Conservation (phyloP, 2,329 filamentous ascomycete species). For the Epichloe gansuensis region DNA sequence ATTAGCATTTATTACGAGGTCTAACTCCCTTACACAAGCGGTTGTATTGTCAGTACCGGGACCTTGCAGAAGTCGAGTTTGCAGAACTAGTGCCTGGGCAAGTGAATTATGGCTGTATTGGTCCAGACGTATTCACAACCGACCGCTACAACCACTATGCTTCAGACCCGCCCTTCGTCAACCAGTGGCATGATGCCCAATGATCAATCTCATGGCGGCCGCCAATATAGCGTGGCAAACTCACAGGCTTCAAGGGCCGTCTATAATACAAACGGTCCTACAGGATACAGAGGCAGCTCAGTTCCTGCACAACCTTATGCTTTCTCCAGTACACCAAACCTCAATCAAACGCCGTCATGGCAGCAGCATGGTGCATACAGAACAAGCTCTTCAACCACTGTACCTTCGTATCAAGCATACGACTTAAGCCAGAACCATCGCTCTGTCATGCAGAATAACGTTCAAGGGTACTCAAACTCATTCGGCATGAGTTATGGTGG, state of each 20-base stretch:
- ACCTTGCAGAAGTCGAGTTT: neutral
- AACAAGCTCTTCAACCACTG: conserved; percentile 32
- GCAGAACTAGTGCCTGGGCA: neutral
- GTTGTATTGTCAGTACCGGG: neutral
- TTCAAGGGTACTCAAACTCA: conserved; percentile 25
- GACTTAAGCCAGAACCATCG: conserved; percentile 13
- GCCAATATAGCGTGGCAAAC: conserved; percentile 33
- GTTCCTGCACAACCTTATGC: conserved; percentile 63
- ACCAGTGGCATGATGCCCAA: conserved; percentile 32
- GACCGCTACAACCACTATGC: conserved; percentile 59
- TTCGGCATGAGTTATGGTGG: conserved; percentile 25
- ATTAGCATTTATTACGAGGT: neutral
- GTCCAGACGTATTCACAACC: conserved; percentile 72
- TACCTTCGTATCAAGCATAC: conserved; percentile 21
- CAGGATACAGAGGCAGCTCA: conserved; percentile 41
- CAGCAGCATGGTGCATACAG: conserved; percentile 36
- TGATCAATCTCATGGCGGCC: conserved; percentile 34
- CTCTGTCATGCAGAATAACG: conserved; percentile 19
- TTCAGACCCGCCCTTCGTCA: conserved; percentile 59
- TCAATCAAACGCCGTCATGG: conserved; percentile 42
- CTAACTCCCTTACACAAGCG: neutral
- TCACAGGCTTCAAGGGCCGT: conserved; percentile 20
- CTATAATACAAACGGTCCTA: conserved; percentile 20
- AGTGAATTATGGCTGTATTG: conserved; percentile 63
- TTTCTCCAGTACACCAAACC: conserved; percentile 56